Base-by-base conservation (phyloP, 768 basidiomycete genomes). In the Suillus hirtellus region DNA sequence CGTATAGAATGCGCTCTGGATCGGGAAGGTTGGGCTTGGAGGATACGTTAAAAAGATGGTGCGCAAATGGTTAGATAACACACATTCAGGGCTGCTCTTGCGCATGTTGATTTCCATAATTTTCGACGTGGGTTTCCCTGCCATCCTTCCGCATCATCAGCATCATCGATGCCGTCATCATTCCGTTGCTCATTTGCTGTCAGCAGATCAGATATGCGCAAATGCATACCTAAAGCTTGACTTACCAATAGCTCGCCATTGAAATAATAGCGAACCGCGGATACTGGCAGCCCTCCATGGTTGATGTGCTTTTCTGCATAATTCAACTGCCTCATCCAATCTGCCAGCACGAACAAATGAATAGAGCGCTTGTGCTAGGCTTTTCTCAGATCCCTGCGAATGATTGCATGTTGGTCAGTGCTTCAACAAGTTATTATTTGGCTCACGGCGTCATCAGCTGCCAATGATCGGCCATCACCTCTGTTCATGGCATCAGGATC, bases 211-310 rank as follows among this genome's bases (percentile, higher is more conserved):
- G 80, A 77, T 76, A 65, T 31, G 53, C 35, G 37, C 7, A 31
- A n/a, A 56, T 37, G 58, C 31, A 49, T 27, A 38, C 21, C 12
- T 49, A 47, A 2, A 43, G 19, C n/a, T 17, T 17, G 58, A 77
- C 85, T 55, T 67, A 91, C 91, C 84, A 3, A 95, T 82, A 0
- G 85, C 83, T 52, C 80, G 80, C 90, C 93, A 95, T 38, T 82
- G 80, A 70, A 93, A 96, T 21, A 94, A 73, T 35, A 87, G 74
- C 1, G 92, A 89, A 1, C 96, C 96, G 7, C 91, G 87, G 49
- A 99, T 85, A 61, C 88, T 91, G 1, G 95, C 94, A 2, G 94
- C 93, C 27, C 95, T 83, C 96, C 96, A 98, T 0, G 93, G 90
- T 66, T 96, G 92, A 65, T 94, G 89, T 0, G 90, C 89, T 68